Base-by-base conservation (phyloP, 129 eudicot genomes). In the Calendula officinalis region DNA sequence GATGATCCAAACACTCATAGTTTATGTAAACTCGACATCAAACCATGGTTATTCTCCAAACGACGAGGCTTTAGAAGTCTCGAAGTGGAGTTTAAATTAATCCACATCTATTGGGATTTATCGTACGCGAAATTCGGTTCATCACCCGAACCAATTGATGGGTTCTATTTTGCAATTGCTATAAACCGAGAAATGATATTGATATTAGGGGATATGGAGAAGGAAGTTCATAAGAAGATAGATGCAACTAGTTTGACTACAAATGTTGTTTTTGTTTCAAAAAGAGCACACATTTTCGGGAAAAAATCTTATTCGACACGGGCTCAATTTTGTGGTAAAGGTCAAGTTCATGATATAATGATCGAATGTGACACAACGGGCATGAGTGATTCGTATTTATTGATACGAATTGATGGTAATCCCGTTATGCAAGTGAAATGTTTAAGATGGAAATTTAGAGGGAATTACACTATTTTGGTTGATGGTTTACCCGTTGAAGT, bases 401-500 rank as follows among this genome's bases (percentile, higher is more conserved):
- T 80, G 72, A 71, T 86, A 46, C 69, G 79, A 2, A 56, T 86
- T 13, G 95, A 86, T 58, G 70, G 75, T 16, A 75, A 80, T 17
- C 72, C 66, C 6, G 80, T 80, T 39, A 71, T 86, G 84, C 86
- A 78, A 45, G 90, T 86, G 69, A 77, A 76, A 63, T 72, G 79
- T 37, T 75, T 86, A 5, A 47, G 60, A 42, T 86, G 95, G 95
- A 86, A 86, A 36, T 86, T 86, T 57, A 60, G 95, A 67, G 95
- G 95, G 0, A 86, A 86, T 58, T 64, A 78, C 4, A 83, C 82
- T 2, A 75, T 86, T 62, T 61, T 78, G 69, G 86, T 86, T 14
- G 95, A 86, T 57, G 95, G 95, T 55, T 42, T 83, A 9, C 79
- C 86, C 1, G 87, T 86, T 8, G 84, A 86, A 51, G 89, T 86